phyloP scores from a whole-genome alignment of 306 rosid genomes.

The Cicer cuneatum region DNA sequence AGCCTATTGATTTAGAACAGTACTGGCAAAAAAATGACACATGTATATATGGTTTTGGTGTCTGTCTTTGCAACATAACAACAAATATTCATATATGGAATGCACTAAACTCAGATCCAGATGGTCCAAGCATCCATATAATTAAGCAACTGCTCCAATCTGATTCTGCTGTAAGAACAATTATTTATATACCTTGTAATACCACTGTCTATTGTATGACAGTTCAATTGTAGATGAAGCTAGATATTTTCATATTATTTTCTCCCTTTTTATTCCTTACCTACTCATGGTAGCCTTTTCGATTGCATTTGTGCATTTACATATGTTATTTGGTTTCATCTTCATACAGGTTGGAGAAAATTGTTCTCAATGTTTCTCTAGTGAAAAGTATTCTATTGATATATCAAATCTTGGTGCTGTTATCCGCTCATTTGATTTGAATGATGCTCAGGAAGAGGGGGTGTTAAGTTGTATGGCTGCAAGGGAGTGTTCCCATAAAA shows the following conservation, averaged over 20 bases:
- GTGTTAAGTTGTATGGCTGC: slow-evolving; percentile 52
- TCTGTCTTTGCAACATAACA: slow-evolving; percentile 42
- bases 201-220: slow-evolving; percentile 20
- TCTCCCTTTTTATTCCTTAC: neutral
- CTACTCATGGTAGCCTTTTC: neutral
- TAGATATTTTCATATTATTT: slow-evolving; percentile 6
- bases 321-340: slow-evolving; percentile 31
- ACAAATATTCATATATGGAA: slow-evolving; percentile 48
- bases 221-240: slow-evolving; percentile 24
- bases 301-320: slow-evolving; percentile 32
- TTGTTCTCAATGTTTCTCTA: slow-evolving; percentile 48
- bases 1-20: slow-evolving; percentile 40
- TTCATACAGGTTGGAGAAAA: slow-evolving; percentile 47
- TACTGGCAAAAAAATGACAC: slow-evolving; percentile 40
- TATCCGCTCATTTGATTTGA: slow-evolving; percentile 51
- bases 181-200: slow-evolving; percentile 17
- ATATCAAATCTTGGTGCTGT: slow-evolving; percentile 50
- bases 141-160: slow-evolving; percentile 46
- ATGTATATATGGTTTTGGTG: slow-evolving; percentile 43
- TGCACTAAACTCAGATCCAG: slow-evolving; percentile 46
- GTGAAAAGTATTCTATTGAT: slow-evolving; percentile 41
- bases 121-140: slow-evolving; percentile 41
- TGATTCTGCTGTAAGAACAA: slow-evolving; percentile 46
- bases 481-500: slow-evolving; percentile 47
- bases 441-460: slow-evolving; percentile 49